Evolutionary conservation across 352 stramenopile species (phyloP), one percentile per base, ranked within the genome.

Genomic region (Elongisporangium anandrum): DNA sequence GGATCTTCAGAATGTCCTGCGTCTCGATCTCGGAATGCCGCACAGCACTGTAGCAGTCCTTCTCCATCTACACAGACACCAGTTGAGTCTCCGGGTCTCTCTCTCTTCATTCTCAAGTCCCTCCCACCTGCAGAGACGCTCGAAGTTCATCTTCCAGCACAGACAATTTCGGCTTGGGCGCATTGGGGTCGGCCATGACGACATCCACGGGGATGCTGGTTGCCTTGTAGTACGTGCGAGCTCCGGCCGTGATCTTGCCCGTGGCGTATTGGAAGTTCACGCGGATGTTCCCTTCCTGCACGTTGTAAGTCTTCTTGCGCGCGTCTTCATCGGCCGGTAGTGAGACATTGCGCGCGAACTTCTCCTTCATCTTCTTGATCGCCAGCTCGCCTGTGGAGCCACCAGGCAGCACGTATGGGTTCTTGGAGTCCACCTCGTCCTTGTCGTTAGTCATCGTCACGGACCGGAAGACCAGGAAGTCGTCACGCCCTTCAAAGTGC

Each of bases 341-440:
- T 0, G 50, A 17, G 2, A 57, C 7, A 56, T 96, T 90, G 10
- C 92, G 86, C 2, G 73, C 73, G 63, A 95, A 97, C 60, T 96
- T 97, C 57, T 98, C 87, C 56, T 90, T 95, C 92, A 98, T 98
- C 56, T 97, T 97, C 61, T 91, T 89, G 56, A 98, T 95, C 15
- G 83, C 54, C 60, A 96, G 72, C 57, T 93, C 83, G 21, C 85
- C 81, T 0, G 78, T 81, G 21, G 79, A 74, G 15, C 82, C 81
- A 16, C 81, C 85, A 48, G 85, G 81, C 13, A 92, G 63, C 49
- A 92, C 73, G 57, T 92, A 94, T 23, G 85, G 79, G 50, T 91
- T 92, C 65, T 90, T 91, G 10, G 68, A 71, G 49, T 92, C 81
- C 2, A 90, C 62, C 60, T 92, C 81, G 55, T 93, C 81, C 48